Percentiles rank a stretch among this genome's conserved stretches.
Conservation (phyloP, 1,284 basidiomycete species). For the Mycosarcoma maydis region DNA sequence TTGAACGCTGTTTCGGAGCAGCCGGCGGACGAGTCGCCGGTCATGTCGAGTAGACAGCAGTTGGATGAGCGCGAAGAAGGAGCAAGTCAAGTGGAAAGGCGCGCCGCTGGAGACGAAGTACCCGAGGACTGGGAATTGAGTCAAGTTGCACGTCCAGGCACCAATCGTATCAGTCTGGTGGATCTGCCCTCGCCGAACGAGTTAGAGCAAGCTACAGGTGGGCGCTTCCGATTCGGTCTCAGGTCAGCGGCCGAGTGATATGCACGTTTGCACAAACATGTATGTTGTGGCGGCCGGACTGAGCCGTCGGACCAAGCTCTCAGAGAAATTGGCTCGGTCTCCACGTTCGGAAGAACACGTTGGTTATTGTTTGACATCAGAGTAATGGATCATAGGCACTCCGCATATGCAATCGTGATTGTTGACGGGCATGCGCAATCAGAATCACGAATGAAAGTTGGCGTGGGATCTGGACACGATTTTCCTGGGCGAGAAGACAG, state of each 20-base stretch:
- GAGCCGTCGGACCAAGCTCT: too few species aligned
- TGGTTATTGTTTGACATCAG: too few species aligned
- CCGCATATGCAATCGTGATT: too few species aligned
- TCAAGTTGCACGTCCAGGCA: slow-evolving; percentile 24
- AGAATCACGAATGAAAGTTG: background rate
- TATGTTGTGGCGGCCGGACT: too few species aligned
- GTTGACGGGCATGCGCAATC: too few species aligned
- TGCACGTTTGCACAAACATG: too few species aligned
- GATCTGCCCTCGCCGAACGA: slow-evolving; percentile 43
- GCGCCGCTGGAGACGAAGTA: slow-evolving; percentile 18
- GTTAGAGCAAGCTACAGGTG: slow-evolving; percentile 38
- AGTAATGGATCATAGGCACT: too few species aligned
- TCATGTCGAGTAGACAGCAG: slow-evolving; percentile 17
- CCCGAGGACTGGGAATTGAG: slow-evolving; percentile 45
- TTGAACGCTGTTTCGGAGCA: slow-evolving; percentile 44
- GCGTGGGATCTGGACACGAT: too few species aligned
- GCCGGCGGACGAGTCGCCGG: slow-evolving; percentile 42
- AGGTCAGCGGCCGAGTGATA: slow-evolving; percentile 10
- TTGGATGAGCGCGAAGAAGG: background rate
- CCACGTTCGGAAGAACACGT: too few species aligned
- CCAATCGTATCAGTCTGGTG: slow-evolving; percentile 42
- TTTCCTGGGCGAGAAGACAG: too few species aligned
- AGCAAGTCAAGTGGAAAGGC: background rate
- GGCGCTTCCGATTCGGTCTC: slow-evolving; percentile 26
- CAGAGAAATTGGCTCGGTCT: too few species aligned